These are phyloP conservation scores for Clausena lansium DNA, from an alignment of 345 rosid species.

Conservation along the genomic window DNA sequence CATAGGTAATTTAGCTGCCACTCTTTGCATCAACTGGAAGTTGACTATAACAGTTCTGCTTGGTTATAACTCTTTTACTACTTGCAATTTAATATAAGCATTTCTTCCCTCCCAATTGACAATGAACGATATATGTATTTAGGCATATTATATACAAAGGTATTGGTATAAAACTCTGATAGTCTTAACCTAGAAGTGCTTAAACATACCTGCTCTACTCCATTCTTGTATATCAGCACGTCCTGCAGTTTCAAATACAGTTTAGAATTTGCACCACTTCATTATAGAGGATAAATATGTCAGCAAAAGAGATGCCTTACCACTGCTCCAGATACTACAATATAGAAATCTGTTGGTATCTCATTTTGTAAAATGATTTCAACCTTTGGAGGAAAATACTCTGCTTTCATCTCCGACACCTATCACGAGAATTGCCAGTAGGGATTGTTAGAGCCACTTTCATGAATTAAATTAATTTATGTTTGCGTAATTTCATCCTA, in stretches of 20 bases:
- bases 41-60: background rate
- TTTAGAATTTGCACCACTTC: constrained; percentile 19
- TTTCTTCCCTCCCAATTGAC: background rate
- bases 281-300: background rate
- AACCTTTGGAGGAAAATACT: constrained; percentile 88
- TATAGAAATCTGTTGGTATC: constrained; percentile 87
- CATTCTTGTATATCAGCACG: constrained; percentile 59
- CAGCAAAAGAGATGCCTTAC: constrained; percentile 34
- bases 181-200: background rate
- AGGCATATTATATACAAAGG: background rate
- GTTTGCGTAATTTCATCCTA: background rate
- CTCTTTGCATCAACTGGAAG: background rate
- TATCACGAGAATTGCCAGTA: constrained; percentile 22
- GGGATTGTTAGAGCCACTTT: background rate
- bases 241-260: constrained; percentile 50
- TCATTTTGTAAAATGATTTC: constrained; percentile 88
- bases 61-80: background rate
- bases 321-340: constrained; percentile 86
- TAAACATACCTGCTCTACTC: constrained; percentile 70
- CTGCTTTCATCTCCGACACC: constrained; percentile 85
- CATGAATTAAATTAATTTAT: background rate
- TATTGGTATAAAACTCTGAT: background rate
- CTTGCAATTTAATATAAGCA: background rate
- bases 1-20: background rate
- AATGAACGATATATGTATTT: background rate